Percentiles rank a stretch among this genome's conserved stretches.
Conservation (phyloP, 1,284 basidiomycete genomes). For the Sparassis latifolia region DNA sequence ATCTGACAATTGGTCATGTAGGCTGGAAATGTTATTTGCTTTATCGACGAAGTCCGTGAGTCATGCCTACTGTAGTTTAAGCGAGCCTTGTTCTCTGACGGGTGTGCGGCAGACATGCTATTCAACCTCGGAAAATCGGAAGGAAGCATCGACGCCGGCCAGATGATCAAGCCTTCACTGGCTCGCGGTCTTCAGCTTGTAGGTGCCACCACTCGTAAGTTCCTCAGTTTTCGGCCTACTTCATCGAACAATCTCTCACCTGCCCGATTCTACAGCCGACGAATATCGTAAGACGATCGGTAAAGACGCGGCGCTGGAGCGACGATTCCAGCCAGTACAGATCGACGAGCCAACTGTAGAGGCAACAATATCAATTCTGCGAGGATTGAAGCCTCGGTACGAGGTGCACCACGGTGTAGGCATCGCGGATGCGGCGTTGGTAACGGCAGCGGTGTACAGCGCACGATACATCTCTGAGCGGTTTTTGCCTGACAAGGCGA, state of each 20-base stretch:
- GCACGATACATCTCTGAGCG: constrained; percentile 84
- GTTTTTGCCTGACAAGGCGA: constrained; percentile 86
- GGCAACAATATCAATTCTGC: constrained; percentile 83
- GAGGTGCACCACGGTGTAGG: constrained; percentile 92
- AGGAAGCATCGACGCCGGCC: constrained; percentile 86
- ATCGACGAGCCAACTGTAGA: constrained; percentile 87
- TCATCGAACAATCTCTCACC: not conserved
- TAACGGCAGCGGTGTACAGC: constrained; percentile 82
- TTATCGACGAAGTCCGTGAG: constrained; percentile 89
- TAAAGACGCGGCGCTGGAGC: constrained; percentile 87
- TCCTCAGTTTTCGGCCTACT: not conserved
- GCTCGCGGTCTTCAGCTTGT: constrained; percentile 83
- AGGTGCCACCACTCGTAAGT: constrained; percentile 80
- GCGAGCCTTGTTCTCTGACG: not conserved
- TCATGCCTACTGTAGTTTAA: constrained; percentile 14
- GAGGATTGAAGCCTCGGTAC: constrained; percentile 80
- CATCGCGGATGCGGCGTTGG: constrained; percentile 82
- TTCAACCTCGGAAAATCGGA: constrained; percentile 89
- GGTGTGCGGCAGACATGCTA: constrained; percentile 47
- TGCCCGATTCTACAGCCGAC: constrained; percentile 44
- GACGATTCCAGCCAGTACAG: constrained; percentile 83
- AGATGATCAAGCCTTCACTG: constrained; percentile 87
- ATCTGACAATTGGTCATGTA: constrained; percentile 14
- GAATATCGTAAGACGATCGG: constrained; percentile 91
- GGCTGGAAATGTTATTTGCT: constrained; percentile 75